Evolutionary conservation across 2,329 filamentous ascomycete genomes (phyloP), one percentile per base, ranked within the genome.

Genomic region (Colletotrichum simmondsii): DNA sequence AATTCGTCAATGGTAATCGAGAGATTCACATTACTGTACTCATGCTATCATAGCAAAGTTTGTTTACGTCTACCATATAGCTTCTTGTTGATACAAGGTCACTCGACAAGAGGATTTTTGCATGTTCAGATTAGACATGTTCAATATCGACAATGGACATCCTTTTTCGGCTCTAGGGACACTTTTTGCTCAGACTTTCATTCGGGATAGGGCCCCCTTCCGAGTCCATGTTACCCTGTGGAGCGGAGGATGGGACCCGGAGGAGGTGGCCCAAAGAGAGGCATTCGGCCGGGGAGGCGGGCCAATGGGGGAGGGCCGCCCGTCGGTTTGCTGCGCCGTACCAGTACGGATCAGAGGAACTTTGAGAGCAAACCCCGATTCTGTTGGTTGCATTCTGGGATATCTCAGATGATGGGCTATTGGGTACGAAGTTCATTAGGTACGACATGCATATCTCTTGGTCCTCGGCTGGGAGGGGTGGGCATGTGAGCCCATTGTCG

Each of bases 241-340:
- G n/a, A 59, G 30, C 30, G 35, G 35, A 26, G 28, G 53, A 26
- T 22, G 24, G 8, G 22, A 59, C 24, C 58, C 65, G 59, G 58
- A 42, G 30, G 22, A 35, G 30, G 30, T 37, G 66, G 35, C 65
- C 65, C 5, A 64, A 69, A 59, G 53, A 53, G 65, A 69, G 16
- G 49, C 42, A 62, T 46, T 59, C 65, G 65, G 65, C 69, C 69
- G 69, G 63, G 69, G 69, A 54, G 30, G 26, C 65, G 42, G 59
- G 24, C 65, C 65, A 69, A 72, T 69, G 46, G 49, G 56, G 32
- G 11, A 35, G 14, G 16, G 37, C 16, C 37, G 14, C 62, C 19
- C 52, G 46, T 54, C 46, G 59, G 16, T 4, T 11, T 28, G 32
- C 58, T 42, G 49, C 60, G 42, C 42, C 28, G 42, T 59, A 11